Base-by-base conservation (phyloP, 768 basidiomycete species). In the Suillus ampliporus region DNA sequence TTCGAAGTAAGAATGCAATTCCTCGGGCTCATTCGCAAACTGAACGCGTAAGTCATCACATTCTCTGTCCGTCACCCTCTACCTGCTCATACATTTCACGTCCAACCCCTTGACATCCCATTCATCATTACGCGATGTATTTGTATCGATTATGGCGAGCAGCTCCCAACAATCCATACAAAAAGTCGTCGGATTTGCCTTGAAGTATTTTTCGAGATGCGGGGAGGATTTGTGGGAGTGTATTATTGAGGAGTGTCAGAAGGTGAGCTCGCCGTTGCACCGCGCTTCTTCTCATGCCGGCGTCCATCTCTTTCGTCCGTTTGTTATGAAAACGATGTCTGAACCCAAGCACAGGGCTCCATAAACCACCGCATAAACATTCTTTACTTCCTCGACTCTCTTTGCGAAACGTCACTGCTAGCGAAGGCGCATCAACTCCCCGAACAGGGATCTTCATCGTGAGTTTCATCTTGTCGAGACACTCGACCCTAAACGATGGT, bases 161-260 rank as follows among this genome's bases (percentile, higher is more conserved):
- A 94, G 91, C 68, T 88, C 93, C 34, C 93, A 94, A 70, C 88
- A 87, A 69, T 95, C 92, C 14, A 95, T 96, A 58, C 91, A 93
- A 75, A 92, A 90, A 74, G 90, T 92, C 40, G 95, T 96, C 37
- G 82, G 84, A 10, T 96, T 88, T 69, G 92, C 94, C 0, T 81
- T 95, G 60, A 95, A 95, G 73, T 89, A 91, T 70, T 95, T 90
- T 59, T 81, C 89, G 6, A 84, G 84, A 61, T 95, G 94, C 61
- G 94, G 92, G 7, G 94, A 97, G 69, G 94, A 97, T 74, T 75
- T 97, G 13, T 97, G 95, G 95, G 94, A 96, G 68, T 96, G 94
- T 68, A 85, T 97, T 43, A 77, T 95, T 28, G 94, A 97, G 72
- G 93, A 96, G 77, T 94, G 90, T 66, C 88, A 91, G 73, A 96